A percentile compares a stretch with the other conserved stretches of the same genome.
Evolutionary conservation across 2,329 filamentous ascomycete genomes (phyloP).

Genomic region (Colletotrichum lentis): DNA sequence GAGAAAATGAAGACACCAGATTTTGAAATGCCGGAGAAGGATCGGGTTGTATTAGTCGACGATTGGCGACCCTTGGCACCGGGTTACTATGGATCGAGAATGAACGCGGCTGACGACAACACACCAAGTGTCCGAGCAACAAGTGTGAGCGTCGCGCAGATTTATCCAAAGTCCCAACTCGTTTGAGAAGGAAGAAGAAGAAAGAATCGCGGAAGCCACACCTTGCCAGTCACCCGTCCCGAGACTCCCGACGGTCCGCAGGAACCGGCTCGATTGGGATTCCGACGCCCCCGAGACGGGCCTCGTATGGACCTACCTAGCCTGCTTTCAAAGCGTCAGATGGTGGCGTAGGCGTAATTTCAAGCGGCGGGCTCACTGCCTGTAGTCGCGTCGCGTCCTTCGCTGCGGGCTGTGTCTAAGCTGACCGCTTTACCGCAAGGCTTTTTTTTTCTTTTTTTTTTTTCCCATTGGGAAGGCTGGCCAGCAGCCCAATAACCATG

Average conservation of each 20-base stretch:
- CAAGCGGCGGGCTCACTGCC: not conserved
- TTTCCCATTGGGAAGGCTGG: not conserved
- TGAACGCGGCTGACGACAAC: not conserved
- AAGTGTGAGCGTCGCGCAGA: not conserved
- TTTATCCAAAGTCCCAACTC: not conserved
- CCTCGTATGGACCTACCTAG: not conserved
- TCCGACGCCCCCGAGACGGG: not conserved
- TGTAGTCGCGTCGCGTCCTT: not conserved
- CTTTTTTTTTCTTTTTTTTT: too few species aligned
- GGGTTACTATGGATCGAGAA: too few species aligned
- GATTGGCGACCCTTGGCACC: too few species aligned
- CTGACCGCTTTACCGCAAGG: not conserved
- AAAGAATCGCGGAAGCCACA: too few species aligned
- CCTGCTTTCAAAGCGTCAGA: not conserved
- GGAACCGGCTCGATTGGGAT: constrained; percentile 8
- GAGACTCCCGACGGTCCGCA: constrained; percentile 16
- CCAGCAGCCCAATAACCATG: too few species aligned
- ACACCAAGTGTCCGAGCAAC: not conserved
- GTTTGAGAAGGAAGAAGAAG: not conserved
- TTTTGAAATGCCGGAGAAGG: not conserved
- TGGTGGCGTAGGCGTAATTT: constrained; percentile 11
- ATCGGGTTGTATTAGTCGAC: too few species aligned
- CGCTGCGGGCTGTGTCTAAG: not conserved
- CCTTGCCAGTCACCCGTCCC: not conserved
- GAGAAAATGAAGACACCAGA: too few species aligned